phyloP scores from a whole-genome alignment of 495 filamentous ascomycete species.

The Podospora anserina region DNA sequence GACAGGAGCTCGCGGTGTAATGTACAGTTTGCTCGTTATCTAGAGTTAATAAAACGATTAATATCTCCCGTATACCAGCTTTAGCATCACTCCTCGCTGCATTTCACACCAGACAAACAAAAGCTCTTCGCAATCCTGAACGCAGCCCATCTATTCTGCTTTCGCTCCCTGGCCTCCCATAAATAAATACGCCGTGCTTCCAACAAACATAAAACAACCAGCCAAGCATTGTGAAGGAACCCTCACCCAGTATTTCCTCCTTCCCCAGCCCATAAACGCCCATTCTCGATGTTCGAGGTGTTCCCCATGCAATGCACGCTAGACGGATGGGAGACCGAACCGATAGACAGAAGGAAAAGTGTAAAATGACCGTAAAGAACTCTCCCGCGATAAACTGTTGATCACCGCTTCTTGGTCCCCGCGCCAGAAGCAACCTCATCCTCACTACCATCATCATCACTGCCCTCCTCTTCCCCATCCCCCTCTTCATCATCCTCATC shows the following conservation, averaged over 20 bases:
- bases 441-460: conserved; percentile 7
- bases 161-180: background rate
- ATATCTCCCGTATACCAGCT: background rate
- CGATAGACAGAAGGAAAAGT: background rate
- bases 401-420: background rate
- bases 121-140: background rate
- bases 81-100: background rate
- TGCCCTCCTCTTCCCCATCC: conserved; percentile 24
- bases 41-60: background rate
- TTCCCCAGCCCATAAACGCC: conserved; percentile 11
- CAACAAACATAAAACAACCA: background rate
- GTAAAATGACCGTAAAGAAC: background rate
- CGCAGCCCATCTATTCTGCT: background rate
- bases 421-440: background rate
- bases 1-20: background rate
- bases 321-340: conserved; percentile 13
- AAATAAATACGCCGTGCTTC: background rate
- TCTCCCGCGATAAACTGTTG: background rate
- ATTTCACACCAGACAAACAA: background rate
- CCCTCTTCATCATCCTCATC: conserved; percentile 45
- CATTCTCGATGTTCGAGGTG: background rate
- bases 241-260: background rate
- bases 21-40: background rate
- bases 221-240: background rate
- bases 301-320: conserved; percentile 36